Evolutionary conservation across 495 filamentous ascomycete species (phyloP).

Genomic region (Neurospora sp.): DNA sequence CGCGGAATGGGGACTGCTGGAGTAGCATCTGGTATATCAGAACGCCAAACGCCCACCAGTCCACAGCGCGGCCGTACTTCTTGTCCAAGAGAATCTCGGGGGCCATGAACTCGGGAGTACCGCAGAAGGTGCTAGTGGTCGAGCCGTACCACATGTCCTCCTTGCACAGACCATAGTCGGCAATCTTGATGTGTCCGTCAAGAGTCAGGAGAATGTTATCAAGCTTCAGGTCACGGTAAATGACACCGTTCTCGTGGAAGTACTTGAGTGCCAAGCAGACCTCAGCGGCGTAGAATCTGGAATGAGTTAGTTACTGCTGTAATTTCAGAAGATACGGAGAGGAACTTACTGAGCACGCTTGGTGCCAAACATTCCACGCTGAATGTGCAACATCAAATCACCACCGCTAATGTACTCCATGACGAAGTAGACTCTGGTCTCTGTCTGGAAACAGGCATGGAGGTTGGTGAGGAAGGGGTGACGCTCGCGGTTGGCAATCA

Average conservation of each 20-base stretch:
- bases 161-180: constrained; percentile 97
- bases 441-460: constrained; percentile 98
- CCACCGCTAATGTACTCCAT: constrained; percentile 99
- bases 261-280: constrained; percentile 97
- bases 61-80: constrained; percentile 96
- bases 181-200: constrained; percentile 98
- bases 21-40: constrained; percentile 99
- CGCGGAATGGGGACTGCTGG: constrained; percentile 97
- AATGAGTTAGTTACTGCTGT: neutral
- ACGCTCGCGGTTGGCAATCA: constrained; percentile 94
- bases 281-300: constrained; percentile 83
- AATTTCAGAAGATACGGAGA: neutral
- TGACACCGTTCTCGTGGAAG: constrained; percentile 98
- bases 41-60: constrained; percentile 99
- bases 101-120: constrained; percentile 98
- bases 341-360: constrained; percentile 69
- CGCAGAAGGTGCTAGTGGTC: constrained; percentile 96
- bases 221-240: constrained; percentile 98
- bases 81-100: constrained; percentile 98
- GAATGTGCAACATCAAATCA: constrained; percentile 98
- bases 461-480: constrained; percentile 94
- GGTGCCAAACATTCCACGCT: constrained; percentile 87
- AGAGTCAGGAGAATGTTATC: constrained; percentile 96
- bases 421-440: constrained; percentile 97
- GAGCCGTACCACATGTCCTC: constrained; percentile 99